Evolutionary conservation across 805 yeast genomes (phyloP).

Genomic region (Scheffersomyces amazonensis): DNA sequence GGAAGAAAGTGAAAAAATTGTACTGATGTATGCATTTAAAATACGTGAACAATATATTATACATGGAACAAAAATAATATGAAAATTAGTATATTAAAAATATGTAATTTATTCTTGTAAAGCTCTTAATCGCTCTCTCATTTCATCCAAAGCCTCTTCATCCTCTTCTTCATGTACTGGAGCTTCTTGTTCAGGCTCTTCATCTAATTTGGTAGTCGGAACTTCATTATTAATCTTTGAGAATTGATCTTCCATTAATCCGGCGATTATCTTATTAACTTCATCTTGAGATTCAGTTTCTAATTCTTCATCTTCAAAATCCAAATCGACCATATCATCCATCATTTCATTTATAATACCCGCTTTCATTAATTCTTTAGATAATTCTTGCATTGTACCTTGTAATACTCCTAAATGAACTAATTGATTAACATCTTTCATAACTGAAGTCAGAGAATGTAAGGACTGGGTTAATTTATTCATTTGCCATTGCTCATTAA

Average conservation of each 20-base stretch:
- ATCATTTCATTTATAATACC: constrained; percentile 94
- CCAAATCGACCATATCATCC: constrained; percentile 77
- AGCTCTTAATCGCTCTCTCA: constrained; percentile 87
- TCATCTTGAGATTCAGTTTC: constrained; percentile 65
- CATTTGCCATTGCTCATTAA: constrained; percentile 89
- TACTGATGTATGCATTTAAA: too few relatives aligned
- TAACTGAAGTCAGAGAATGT: constrained; percentile 71
- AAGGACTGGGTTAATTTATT: constrained; percentile 78
- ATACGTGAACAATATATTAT: too few relatives aligned
- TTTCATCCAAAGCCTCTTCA: constrained; percentile 70
- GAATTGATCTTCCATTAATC: constrained; percentile 39
- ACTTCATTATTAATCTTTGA: constrained; percentile 31
- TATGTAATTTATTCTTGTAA: constrained; percentile 43
- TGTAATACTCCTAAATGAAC: constrained; percentile 77
- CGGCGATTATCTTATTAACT: constrained; percentile 56
- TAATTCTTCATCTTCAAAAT: constrained; percentile 63
- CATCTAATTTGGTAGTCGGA: constrained; percentile 23
- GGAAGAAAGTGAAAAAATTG: too few relatives aligned
- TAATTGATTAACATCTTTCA: constrained; percentile 84
- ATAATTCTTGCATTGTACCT: constrained; percentile 79
- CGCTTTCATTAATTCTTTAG: constrained; percentile 80
- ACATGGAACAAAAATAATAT: background rate
- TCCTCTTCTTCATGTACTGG: constrained; percentile 41
- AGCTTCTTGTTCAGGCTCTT: constrained; percentile 17
- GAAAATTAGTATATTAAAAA: too few relatives aligned